Evolutionary conservation across 257 asterid species (phyloP), one percentile per base, ranked within the genome.

Genomic region (Solanum clarkiae): DNA sequence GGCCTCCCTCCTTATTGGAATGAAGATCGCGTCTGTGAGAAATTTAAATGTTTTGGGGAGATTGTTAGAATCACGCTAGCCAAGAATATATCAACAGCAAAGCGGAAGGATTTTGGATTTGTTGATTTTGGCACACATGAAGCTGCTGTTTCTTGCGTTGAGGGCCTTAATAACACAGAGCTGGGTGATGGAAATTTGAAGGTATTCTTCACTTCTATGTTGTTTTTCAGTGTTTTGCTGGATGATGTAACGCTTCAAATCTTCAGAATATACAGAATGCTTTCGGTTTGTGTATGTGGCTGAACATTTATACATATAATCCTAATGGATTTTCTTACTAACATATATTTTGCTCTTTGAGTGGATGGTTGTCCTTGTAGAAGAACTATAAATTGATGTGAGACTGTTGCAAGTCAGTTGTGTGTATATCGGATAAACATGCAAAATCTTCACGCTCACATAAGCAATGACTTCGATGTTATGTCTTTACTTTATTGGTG

Each of bases 31-130:
- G 94, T 87, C 26, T 88, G 88, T 72, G 93, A 90, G 85, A 89
- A 85, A 29, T 89, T 92, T 83, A 84, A 80, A 85, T 83, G 80
- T 57, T 92, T 87, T 80, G 95, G 95, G 70, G 93, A 89, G 87
- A 92, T 91, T 16, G 88, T 87, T 55, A 87, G 88, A 51, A 82
- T 92, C 40, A 84, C 82, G 80, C 84, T 92, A 51, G 95, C 95
- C 60, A 89, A 94, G 44, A 90, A 92, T 69, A 92, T 92, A 93
- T 80, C 95, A 53, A 80, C 94, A 7, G 92, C 95, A 62, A 92
- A 89, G 88, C 86, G 95, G 87, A 92, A 91, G 90, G 95, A 92
- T 87, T 92, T 90, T 82, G 95, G 95, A 56, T 92, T 92, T 88
- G 91, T 92, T 85, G 93, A 91, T 87, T 92, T 91, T 82, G 84